Evolutionary conservation across 2,329 filamentous ascomycete genomes (phyloP), one percentile per base, ranked within the genome.

Genomic region (Fusarium sp.): DNA sequence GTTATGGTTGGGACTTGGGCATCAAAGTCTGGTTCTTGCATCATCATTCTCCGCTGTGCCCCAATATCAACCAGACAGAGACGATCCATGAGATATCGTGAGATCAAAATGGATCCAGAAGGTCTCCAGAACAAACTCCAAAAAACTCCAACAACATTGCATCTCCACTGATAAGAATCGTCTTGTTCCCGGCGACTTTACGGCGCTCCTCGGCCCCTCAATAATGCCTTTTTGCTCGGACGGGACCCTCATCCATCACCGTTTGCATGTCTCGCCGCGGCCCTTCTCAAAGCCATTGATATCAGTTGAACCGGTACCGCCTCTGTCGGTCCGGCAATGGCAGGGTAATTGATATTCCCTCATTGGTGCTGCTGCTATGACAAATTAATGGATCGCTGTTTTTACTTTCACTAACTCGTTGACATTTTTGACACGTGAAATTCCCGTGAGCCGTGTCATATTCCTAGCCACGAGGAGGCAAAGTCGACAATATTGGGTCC

Each of bases 141-240:
- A 57, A 35, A 39, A 44, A 44, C 51, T 44, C 52, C 63, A 72
- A 42, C n/a, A 46, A 21, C 25, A 46, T 29, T 19, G 10, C 27
- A 46, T 71, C 69, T 42, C 69, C 69, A 72, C 69, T 58, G 69
- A 72, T 72, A 72, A 60, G 48, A 39, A 37, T 41, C 37, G 55
- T 41, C 39, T 35, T 48, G 55, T 54, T 65, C 37, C 55, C 64
- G 69, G 69, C 69, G 44, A 60, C 69, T 72, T 59, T 63, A 29
- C 69, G 69, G 69, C 57, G 63, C 48, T 71, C 52, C 63, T 71
- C 67, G 67, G 69, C 58, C 69, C 67, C 69, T 71, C 68, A 71
- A 52, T 67, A 69, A 67, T 51, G 54, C 63, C 65, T 41, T 64
- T 48, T 66, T 44, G 39, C 39, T 57, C 23, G 39, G 39, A 44